Conservation (phyloP, 805 yeast genomes). For the Kuraishia molischiana region DNA sequence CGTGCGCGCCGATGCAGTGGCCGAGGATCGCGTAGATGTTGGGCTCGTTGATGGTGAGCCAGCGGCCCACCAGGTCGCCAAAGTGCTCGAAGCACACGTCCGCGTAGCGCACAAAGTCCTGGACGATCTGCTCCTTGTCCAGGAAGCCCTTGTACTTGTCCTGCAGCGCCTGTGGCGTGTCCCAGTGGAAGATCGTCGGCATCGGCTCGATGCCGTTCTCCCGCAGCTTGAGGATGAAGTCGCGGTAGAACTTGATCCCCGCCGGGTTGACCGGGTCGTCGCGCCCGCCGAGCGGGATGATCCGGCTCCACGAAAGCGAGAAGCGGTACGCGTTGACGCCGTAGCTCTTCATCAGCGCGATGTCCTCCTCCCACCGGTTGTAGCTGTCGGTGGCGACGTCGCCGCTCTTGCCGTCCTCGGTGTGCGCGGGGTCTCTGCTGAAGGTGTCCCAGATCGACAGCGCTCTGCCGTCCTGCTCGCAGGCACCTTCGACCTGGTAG, state of each 20-base stretch:
- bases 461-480: neutral
- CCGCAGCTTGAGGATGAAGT: conserved; percentile 3
- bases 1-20: conserved; percentile 2
- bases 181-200: conserved; percentile 24
- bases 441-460: conserved; percentile 2
- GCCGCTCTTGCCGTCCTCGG: conserved; percentile 2
- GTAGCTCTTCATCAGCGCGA: conserved; percentile 19
- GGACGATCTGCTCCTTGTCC: conserved; percentile 14
- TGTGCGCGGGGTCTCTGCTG: conserved; percentile 1
- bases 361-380: conserved; percentile 22
- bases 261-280: conserved; percentile 5
- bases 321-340: conserved; percentile 23
- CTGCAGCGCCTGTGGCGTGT: conserved; percentile 14
- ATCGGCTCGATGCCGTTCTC: conserved; percentile 14
- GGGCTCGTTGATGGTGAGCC: conserved; percentile 25
- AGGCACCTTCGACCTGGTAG: conserved; percentile 2
- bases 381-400: conserved; percentile 14
- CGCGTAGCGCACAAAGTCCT: conserved; percentile 23
- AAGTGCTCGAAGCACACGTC: conserved; percentile 19
- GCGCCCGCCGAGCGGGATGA: conserved; percentile 16
- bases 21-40: conserved; percentile 1
- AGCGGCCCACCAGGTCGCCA: conserved; percentile 20
- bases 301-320: conserved; percentile 24
- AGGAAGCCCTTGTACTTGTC: conserved; percentile 16
- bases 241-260: conserved; percentile 5